Percentiles rank a stretch among this genome's conserved stretches.
phyloP scores from a whole-genome alignment of 768 basidiomycete genomes.

The Tubosaeta brunneosetosa region DNA sequence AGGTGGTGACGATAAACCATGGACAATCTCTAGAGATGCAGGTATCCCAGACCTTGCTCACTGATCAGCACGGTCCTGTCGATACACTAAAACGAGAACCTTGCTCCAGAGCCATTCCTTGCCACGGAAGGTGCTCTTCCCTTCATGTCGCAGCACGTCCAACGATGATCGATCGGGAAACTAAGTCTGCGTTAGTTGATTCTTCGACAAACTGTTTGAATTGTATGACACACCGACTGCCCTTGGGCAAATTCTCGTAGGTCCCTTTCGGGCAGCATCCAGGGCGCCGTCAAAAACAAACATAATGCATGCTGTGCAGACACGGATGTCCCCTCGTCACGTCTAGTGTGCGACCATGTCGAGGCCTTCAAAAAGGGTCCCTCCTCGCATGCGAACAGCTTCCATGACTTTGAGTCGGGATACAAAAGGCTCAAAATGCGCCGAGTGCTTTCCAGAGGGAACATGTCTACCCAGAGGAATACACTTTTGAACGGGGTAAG shows the following conservation, averaged over 20 bases:
- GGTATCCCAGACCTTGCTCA: slow-evolving; percentile 35
- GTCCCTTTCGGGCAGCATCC: slow-evolving; percentile 34
- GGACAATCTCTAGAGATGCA: slow-evolving; percentile 33
- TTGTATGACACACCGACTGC: slow-evolving; percentile 17
- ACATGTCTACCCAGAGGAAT: slow-evolving; percentile 44
- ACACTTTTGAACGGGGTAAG: slow-evolving; percentile 32
- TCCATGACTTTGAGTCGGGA: slow-evolving; percentile 28
- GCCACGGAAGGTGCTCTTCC: slow-evolving; percentile 23
- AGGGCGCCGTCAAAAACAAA: slow-evolving; percentile 38
- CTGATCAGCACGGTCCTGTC: slow-evolving; percentile 4
- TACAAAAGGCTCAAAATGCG: slow-evolving; percentile 34
- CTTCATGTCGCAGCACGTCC: slow-evolving; percentile 2
- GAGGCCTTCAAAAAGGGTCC: slow-evolving; percentile 22
- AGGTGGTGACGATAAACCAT: slow-evolving; percentile 42
- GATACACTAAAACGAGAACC: slow-evolving; percentile 16
- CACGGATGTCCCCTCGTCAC: slow-evolving; percentile 11
- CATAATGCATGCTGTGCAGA: slow-evolving; percentile 18
- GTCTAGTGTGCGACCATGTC: slow-evolving; percentile 23
- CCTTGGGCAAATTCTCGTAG: slow-evolving; percentile 30
- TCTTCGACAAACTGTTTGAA: not conserved
- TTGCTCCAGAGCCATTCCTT: slow-evolving; percentile 56
- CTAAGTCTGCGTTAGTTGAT: slow-evolving; percentile 3
- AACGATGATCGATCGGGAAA: slow-evolving; percentile 17
- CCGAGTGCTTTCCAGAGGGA: slow-evolving; percentile 50
- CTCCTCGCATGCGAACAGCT: slow-evolving; percentile 22